Conservation (phyloP, 2,329 filamentous ascomycete genomes). For the Botrytis galanthina region DNA sequence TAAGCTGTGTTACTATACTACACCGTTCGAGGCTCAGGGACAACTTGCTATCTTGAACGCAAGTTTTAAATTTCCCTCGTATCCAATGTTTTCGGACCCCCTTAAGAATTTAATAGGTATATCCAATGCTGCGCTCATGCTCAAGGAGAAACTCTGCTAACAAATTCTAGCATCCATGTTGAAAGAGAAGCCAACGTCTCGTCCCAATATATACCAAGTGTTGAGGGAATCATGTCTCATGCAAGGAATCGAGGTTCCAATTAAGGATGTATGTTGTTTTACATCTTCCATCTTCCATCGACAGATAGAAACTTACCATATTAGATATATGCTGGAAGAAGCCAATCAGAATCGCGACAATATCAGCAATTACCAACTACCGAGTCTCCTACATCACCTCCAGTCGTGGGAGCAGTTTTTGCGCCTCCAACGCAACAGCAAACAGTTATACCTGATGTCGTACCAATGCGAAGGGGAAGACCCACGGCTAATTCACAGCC, state of each 20-base stretch:
- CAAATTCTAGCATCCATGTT: constrained; percentile 73
- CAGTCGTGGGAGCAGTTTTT: constrained; percentile 76
- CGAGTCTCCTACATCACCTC: constrained; percentile 50
- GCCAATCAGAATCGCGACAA: constrained; percentile 60
- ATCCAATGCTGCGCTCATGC: constrained; percentile 30
- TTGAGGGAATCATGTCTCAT: constrained; percentile 83
- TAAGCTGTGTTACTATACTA: constrained; percentile 99
- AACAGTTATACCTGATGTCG: constrained; percentile 78
- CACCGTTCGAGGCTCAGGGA: constrained; percentile 95
- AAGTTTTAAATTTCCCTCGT: constrained; percentile 84
- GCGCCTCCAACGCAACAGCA: constrained; percentile 70
- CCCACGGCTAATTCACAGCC: constrained; percentile 55
- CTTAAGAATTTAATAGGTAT: constrained; percentile 87
- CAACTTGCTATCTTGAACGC: constrained; percentile 97
- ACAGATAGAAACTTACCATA: constrained; percentile 20
- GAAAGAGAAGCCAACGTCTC: constrained; percentile 68
- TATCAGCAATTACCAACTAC: constrained; percentile 59
- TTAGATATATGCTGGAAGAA: constrained; percentile 69
- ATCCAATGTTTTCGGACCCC: constrained; percentile 85
- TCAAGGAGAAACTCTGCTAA: constrained; percentile 22
- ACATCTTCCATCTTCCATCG: not conserved
- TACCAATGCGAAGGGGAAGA: constrained; percentile 88
- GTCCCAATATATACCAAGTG: constrained; percentile 94
- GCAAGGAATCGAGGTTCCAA: constrained; percentile 81
- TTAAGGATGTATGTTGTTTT: constrained; percentile 73